Base-by-base conservation (phyloP, 176 grass and related monocot genomes). In the Eragrostis curvula region DNA sequence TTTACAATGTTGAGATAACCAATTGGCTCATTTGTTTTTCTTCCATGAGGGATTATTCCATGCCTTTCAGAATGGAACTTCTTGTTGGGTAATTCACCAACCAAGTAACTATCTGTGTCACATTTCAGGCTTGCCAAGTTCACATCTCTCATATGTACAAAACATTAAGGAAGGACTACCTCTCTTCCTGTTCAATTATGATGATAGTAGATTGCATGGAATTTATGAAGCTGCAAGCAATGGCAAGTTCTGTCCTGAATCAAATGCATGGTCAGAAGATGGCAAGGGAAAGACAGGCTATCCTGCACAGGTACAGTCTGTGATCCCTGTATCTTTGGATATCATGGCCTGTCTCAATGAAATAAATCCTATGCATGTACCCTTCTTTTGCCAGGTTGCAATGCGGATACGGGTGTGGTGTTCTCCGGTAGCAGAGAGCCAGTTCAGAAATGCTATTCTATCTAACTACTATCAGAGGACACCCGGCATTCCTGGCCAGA, bases 111-210 rank as follows among this genome's bases (percentile, higher is more conserved):
- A n/a, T n/a, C 43, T 79, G 32, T 74, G 20, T 56, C 44, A 51
- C 28, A 30, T 75, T 68, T 43, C 90, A 97, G 95, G 95, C 25
- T 88, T 94, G 82, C 92, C 92, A 59, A 85, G 66, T 62, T 2
- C 65, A 74, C 92, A 97, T 82, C 77, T 89, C 56, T 88, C 83
- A 0, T 97, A 94, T 90, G 95, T 94, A 28, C 89, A 42, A 76
- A 92, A 94, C 58, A 93, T 98, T 47, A 81, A 92, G 46, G 80
- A 88, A 74, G 95, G 92, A 27, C 66, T 98, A 67, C 88, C 95
- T 75, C 61, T 98, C n/a, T 98, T 98, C 88, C 81, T 98, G 42
- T 98, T 98, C 78, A 94, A 93, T 78, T 89, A 94, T 75, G 88
- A 68, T 55, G 77, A 93, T 60, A 82, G 92, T 20, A 89, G 78